phyloP scores from a whole-genome alignment of 352 stramenopile genomes.

The Pythium aristosporum region DNA sequence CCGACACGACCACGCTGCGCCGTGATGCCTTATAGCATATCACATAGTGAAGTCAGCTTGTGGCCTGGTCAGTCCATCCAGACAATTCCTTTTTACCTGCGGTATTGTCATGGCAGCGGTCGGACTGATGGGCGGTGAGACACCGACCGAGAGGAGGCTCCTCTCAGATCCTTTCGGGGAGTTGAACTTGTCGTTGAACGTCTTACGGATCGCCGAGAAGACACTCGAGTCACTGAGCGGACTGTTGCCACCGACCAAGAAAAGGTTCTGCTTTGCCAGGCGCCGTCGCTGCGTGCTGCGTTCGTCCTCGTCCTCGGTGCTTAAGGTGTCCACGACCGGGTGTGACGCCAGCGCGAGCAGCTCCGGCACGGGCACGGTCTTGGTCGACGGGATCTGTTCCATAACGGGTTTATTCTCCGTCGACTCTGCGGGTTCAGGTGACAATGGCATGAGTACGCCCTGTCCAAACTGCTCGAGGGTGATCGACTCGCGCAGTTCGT shows the following conservation, averaged over 20 bases:
- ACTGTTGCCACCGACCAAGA: background rate
- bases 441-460: constrained; percentile 29
- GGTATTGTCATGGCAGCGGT: constrained; percentile 2
- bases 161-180: constrained; percentile 15
- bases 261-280: background rate
- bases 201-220: constrained; percentile 24
- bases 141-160: background rate
- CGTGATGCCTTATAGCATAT: background rate
- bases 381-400: background rate
- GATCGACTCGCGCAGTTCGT: constrained; percentile 25
- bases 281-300: background rate
- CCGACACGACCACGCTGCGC: constrained; percentile 4
- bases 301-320: constrained; percentile 10
- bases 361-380: constrained; percentile 14
- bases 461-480: constrained; percentile 68
- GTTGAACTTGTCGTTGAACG: constrained; percentile 29
- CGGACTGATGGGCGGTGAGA: constrained; percentile 11
- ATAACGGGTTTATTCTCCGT: too few species aligned
- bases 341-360: constrained; percentile 31
- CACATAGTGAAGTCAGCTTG: background rate
- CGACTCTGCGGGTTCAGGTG: background rate
- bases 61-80: background rate
- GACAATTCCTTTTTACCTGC: background rate
- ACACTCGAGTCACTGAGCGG: constrained; percentile 18
- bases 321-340: constrained; percentile 20